Evolutionary conservation across 768 basidiomycete genomes (phyloP).

Genomic region (Lentinus tigrinus): DNA sequence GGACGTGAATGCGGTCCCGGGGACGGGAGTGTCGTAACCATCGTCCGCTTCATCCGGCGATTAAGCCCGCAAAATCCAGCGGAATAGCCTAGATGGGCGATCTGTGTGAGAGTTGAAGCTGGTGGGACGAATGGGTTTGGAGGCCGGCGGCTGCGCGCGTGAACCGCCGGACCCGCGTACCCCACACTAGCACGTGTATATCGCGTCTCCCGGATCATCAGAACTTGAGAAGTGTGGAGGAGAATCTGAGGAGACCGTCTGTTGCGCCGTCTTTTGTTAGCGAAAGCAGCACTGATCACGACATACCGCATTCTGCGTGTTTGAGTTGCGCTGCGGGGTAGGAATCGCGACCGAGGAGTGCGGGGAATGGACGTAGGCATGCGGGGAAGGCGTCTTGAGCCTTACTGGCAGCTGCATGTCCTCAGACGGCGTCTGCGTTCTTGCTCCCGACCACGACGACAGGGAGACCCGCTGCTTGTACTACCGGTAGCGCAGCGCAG

Average conservation of each 20-base stretch:
- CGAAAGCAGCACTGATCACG: too few relatives aligned
- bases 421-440: too few relatives aligned
- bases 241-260: too few relatives aligned
- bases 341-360: too few relatives aligned
- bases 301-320: too few relatives aligned
- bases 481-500: not conserved
- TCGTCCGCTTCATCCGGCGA: constrained; percentile 4
- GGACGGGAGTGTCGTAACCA: not conserved
- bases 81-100: constrained; percentile 3
- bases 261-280: too few relatives aligned
- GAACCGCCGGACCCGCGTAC: not conserved
- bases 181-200: constrained; percentile 3
- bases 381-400: too few relatives aligned
- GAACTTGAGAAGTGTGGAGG: not conserved
- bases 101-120: not conserved
- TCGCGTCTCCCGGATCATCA: not conserved
- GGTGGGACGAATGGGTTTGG: not conserved
- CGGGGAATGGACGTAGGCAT: too few relatives aligned
- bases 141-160: constrained; percentile 5
- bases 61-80: not conserved
- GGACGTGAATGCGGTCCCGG: not conserved
- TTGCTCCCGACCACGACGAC: not conserved
- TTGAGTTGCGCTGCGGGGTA: too few relatives aligned
- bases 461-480: too few relatives aligned
- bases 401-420: too few relatives aligned